Base-by-base conservation (phyloP, 2,329 filamentous ascomycete species). In the Talaromyces sp. region DNA sequence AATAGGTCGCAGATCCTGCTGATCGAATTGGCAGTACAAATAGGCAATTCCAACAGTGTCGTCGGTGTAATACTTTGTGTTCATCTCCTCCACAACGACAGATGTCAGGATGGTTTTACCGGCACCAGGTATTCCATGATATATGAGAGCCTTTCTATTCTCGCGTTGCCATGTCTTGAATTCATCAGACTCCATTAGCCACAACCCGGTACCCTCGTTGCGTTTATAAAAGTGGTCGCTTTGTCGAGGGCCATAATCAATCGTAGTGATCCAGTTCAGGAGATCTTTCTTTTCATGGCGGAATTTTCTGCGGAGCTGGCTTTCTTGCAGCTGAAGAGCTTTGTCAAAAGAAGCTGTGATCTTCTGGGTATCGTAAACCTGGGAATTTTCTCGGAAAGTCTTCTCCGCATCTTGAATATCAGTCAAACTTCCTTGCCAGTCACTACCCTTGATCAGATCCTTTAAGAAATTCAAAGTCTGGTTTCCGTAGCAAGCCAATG, bases 111-210 rank as follows among this genome's bases (percentile, higher is more conserved):
- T 61, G 3, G 59, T 61, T 56, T 61, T 61, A 27, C 59, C 59
- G 30, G 59, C 59, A 4, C 59, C 59, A 8, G 59, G 59, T 8
- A 61, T 61, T 9, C 59, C 59, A n/a, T 34, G 69, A 79, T 7
- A 79, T 61, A 54, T 79, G 74, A 3, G 74, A 75, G 52, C 55
- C 61, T 27, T 18, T 36, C 42, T 27, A 23, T 23, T 30, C 53
- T 40, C 42, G 4, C 23, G n/a, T 18, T 56, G 56, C 66, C 66
- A 68, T 44, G 59, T 27, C 44, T 18, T 23, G 44, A 65, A 68
- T 5, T 59, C 36, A 28, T 55, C 28, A 28, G 55, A 44, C 18
- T 65, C 16, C 10, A 66, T 40, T 16, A 68, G 52, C 66, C 65
- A 66, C 18, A 50, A 9, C 18, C 66, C 66, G 16, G 62, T 60